phyloP scores from a whole-genome alignment of 2,329 filamentous ascomycete genomes.

The Aspergillus pseudotamarii region DNA sequence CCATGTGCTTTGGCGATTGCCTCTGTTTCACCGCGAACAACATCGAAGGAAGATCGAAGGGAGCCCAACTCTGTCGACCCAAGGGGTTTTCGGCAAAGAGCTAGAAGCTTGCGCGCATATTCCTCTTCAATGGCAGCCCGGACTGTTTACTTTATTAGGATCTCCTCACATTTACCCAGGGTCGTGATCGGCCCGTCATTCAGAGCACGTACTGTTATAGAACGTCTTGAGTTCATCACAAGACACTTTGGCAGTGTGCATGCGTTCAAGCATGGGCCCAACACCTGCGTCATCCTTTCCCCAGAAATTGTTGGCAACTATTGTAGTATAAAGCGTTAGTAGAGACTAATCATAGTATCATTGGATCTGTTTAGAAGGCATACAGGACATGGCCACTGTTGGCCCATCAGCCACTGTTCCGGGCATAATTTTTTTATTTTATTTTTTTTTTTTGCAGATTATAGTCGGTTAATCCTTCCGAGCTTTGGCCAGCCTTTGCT shows the following conservation, averaged over 20 bases:
- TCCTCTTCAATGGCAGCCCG: conserved; percentile 95
- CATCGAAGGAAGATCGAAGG: conserved; percentile 81
- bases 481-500: conserved; percentile 43
- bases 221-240: conserved; percentile 92
- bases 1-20: conserved; percentile 93
- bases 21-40: conserved; percentile 85
- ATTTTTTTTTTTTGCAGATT: conserved; percentile 38
- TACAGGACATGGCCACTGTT: conserved; percentile 70
- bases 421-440: no score
- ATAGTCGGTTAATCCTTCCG: conserved; percentile 21
- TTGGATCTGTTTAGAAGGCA: conserved; percentile 23
- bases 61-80: conserved; percentile 86
- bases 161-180: neutral
- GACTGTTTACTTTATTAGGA: conserved; percentile 53
- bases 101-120: conserved; percentile 85
- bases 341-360: neutral
- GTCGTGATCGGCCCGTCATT: neutral
- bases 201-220: conserved; percentile 70
- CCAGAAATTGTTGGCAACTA: conserved; percentile 99
- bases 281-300: conserved; percentile 98
- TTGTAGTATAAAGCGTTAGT: neutral
- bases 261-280: conserved; percentile 84
- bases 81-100: conserved; percentile 82
- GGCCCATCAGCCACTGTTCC: conserved; percentile 64
- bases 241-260: conserved; percentile 91